Base-by-base conservation (phyloP, 352 stramenopile genomes). In the Globisporangium nodosum region DNA sequence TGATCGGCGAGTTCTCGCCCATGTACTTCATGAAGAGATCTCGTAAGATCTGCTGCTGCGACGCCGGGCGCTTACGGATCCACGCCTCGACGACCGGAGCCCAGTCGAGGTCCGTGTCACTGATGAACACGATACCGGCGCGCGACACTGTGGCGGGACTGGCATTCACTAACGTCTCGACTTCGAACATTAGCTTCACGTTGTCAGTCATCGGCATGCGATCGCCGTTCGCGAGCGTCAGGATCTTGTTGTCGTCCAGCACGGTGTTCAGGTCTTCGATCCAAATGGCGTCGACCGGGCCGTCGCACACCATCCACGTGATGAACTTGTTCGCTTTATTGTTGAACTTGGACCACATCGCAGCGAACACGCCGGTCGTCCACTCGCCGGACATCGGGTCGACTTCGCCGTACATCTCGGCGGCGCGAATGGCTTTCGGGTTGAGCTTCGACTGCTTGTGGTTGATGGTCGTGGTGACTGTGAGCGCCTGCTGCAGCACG, bases 281-380 rank as follows among this genome's bases (percentile, higher is more conserved):
- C 96, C 96, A 99, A 79, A 99, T 98, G 1, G 96, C 94, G 74
- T 99, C 96, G 7, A 99, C 95, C 3, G 96, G 96, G 0, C 96
- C 96, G 64, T 99, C 96, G 52, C 88, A 96, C 46, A 98, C 97
- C 74, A 98, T 99, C 96, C 96, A 98, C 61, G 96, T 99, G 77
- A 98, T 98, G 72, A 98, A 99, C 39, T 97, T 88, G 73, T 99
- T 98, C 65, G 82, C 90, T 56, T 97, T 96, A 65, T 98, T 98
- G 75, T 99, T 99, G 80, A 95, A 98, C 64, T 99, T 99, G 30
- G 89, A 92, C 96, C 96, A 99, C 81, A 99, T 99, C 2, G 96
- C 95, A 2, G 97, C 96, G 71, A 99, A 99, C 33, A 99, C 94
- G 9, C 94, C 94, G 0, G 92, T 98, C 16, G 93, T 99, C 97